A percentile compares a stretch with the other conserved stretches of the same genome.
phyloP scores from a whole-genome alignment of 1,284 basidiomycete species.

The Ceratobasidium sp. region DNA sequence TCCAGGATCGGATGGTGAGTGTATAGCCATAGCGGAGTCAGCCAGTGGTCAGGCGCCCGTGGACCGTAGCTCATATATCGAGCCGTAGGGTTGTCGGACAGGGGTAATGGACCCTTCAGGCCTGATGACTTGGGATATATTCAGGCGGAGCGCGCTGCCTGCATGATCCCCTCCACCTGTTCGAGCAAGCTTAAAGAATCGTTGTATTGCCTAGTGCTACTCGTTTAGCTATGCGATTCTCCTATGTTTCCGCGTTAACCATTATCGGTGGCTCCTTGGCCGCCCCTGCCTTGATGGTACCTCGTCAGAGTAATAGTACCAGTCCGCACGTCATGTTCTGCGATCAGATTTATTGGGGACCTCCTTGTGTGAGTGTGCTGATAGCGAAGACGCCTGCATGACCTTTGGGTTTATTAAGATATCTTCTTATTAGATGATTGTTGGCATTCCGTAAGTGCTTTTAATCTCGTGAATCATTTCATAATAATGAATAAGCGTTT shows the following conservation, averaged over 20 bases:
- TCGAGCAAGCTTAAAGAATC: not conserved
- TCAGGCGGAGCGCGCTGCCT: not conserved
- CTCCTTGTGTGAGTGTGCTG: not conserved
- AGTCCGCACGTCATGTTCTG: constrained; percentile 4
- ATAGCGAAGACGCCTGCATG: not conserved
- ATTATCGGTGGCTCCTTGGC: constrained; percentile 4
- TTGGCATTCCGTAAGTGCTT: not conserved
- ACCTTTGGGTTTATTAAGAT: not conserved
- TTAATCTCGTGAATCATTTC: too few species aligned
- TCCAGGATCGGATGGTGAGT: constrained; percentile 10
- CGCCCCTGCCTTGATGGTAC: constrained; percentile 2
- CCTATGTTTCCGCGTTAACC: not conserved
- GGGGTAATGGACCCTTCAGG: not conserved
- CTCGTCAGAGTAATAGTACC: not conserved
- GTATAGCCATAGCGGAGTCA: not conserved
- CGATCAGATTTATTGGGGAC: constrained; percentile 3
- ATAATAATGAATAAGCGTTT: not conserved
- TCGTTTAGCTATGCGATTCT: not conserved
- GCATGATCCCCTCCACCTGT: not conserved
- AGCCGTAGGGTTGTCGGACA: constrained; percentile 7
- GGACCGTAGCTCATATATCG: not conserved
- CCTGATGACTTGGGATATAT: constrained; percentile 3
- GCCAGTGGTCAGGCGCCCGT: not conserved
- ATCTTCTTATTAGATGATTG: not conserved
- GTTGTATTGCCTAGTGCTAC: not conserved